A percentile compares a stretch with the other conserved stretches of the same genome.
These are phyloP conservation scores for Kernera saxatilis DNA, from an alignment of 345 rosid genomes.

Conservation along the genomic window DNA sequence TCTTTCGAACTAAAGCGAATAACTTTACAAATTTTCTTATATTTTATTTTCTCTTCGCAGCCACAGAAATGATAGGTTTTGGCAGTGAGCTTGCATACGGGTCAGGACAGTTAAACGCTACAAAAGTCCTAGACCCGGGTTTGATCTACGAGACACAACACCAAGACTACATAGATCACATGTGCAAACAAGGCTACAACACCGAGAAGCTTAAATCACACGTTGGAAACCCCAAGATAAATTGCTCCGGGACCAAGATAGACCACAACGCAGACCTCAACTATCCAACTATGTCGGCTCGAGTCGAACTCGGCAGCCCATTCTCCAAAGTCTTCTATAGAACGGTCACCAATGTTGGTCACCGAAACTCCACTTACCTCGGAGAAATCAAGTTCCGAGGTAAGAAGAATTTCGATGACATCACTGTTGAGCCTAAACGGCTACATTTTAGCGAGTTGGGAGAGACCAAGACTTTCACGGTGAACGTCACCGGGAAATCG, in stretches of 20 bases:
- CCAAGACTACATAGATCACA: slow-evolving; percentile 38
- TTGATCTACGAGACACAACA: slow-evolving; percentile 28
- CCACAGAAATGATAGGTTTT: neutral
- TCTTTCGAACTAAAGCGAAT: too few species aligned
- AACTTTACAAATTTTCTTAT: too few species aligned
- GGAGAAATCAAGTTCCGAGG: neutral
- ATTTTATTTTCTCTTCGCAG: too few species aligned
- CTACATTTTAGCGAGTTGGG: slow-evolving; percentile 29
- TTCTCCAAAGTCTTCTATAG: slow-evolving; percentile 29
- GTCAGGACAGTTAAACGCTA: slow-evolving; percentile 48
- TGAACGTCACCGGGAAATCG: slow-evolving; percentile 28
- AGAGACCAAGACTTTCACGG: slow-evolving; percentile 38
- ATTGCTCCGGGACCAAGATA: slow-evolving; percentile 24
- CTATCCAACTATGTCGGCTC: slow-evolving; percentile 42
- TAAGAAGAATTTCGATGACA: neutral
- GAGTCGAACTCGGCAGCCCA: neutral
- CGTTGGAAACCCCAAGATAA: slow-evolving; percentile 25
- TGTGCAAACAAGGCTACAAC: slow-evolving; percentile 37
- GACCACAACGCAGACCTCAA: slow-evolving; percentile 35
- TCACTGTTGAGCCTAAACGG: slow-evolving; percentile 35
- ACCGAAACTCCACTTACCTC: slow-evolving; percentile 34
- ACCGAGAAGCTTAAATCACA: neutral
- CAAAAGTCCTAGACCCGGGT: slow-evolving; percentile 36
- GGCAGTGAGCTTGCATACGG: slow-evolving; percentile 44
- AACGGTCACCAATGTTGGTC: slow-evolving; percentile 56